Base-by-base conservation (phyloP, 192 early-diverging fungal genomes). In the Gigaspora rosea region DNA sequence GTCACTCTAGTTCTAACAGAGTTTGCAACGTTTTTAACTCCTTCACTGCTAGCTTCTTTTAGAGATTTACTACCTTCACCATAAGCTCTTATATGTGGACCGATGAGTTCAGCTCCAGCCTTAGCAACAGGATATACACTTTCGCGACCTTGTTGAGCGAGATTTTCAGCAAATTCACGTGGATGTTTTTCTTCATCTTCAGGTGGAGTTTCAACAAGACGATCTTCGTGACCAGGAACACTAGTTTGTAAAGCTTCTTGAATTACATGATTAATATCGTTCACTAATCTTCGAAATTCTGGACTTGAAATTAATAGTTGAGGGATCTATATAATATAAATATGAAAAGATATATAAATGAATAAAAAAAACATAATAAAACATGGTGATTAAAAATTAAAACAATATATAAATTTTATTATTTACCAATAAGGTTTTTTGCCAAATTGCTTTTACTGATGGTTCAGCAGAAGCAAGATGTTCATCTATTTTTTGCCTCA, bases 271-370 rank as follows among this genome's bases (percentile, higher is more conserved):
- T 78, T 64, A 9, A 87, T 65, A 49, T 89, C 88, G 70, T 36
- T 79, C 11, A 87, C 57, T 12, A 87, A 67, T 18, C 66, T 59
- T 20, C 88, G 81, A 80, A 89, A 89, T 70, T 88, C 83, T 6
- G 73, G 32, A 12, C 84, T 86, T 22, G 85, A 79, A 7, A 87
- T 80, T 58, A 86, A 72, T 20, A 85, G 72, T 22, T 79, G 80
- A 9, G 64, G 64, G 8, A 66, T 66, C 52, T 56, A 56, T 18
- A 54, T 54, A n/a, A n/a, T n/a, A n/a, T n/a, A n/a, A n/a, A n/a
- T n/a, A 54, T 27, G 27, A 54, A 56, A 18, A 56, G 12, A n/a
- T 56, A 56, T 16, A 56, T 27, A 27, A 27, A 52, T 52, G 15
- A 2, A 15, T 54, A 18, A 54, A 13, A 12, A 54, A 18, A 54